A percentile compares a stretch with the other conserved stretches of the same genome.
These are phyloP conservation scores for Fraxinus greggii DNA, from an alignment of 305 asterid genomes.

Conservation along the genomic window DNA sequence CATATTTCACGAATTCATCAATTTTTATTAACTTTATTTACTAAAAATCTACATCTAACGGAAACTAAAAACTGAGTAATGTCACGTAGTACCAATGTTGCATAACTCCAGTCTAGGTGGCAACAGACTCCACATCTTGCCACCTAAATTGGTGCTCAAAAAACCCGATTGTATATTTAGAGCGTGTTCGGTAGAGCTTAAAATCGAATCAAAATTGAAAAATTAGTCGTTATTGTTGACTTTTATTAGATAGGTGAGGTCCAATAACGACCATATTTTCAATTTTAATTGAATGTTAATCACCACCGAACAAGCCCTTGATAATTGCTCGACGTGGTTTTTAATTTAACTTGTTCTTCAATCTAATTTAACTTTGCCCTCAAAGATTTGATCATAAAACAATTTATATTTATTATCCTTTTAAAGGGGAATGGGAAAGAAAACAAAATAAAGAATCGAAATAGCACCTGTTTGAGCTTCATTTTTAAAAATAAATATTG, in stretches of 20 bases:
- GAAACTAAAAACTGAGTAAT: no score
- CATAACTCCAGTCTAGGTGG: background rate
- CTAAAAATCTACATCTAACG: background rate
- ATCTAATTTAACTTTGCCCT: background rate
- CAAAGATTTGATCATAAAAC: no score
- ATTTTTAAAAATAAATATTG: background rate
- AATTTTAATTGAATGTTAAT: no score
- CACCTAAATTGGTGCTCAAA: background rate
- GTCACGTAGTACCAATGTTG: background rate
- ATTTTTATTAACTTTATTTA: no score
- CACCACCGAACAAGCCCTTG: no score
- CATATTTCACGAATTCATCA: background rate
- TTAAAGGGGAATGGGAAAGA: no score
- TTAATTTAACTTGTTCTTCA: background rate
- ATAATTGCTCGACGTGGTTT: background rate
- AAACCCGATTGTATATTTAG: background rate
- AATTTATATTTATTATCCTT: no score
- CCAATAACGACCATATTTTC: no score
- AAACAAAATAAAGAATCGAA: background rate
- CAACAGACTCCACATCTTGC: background rate
- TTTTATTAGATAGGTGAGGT: no score
- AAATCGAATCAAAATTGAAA: no score
- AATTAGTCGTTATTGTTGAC: no score
- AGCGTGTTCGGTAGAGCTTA: no score
- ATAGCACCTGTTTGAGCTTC: background rate